A percentile compares a stretch with the other conserved stretches of the same genome.
phyloP scores from a whole-genome alignment of 148 eudicot genomes.

The Fagopyrum homotropicum region DNA sequence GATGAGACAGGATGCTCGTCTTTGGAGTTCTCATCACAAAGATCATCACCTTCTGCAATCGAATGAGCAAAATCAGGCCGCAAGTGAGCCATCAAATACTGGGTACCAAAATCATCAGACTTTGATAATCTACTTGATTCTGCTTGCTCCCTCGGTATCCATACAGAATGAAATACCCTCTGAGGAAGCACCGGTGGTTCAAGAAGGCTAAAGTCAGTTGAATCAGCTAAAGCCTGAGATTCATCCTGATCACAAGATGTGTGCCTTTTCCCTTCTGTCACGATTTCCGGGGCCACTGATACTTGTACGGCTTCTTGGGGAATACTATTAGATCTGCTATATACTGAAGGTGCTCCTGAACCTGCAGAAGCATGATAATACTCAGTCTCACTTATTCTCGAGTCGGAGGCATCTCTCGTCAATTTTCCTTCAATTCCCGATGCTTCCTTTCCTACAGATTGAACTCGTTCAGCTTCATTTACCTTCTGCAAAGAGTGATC shows the following conservation, averaged over 20 bases:
- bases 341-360: neutral
- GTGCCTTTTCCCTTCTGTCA: slow-evolving; percentile 15
- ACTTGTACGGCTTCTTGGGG: neutral
- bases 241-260: slow-evolving; percentile 33
- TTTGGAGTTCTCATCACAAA: slow-evolving; percentile 12
- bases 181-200: slow-evolving; percentile 53
- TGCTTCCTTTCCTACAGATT: slow-evolving; percentile 5
- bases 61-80: slow-evolving; percentile 27
- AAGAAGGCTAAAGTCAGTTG: slow-evolving; percentile 29
- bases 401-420: slow-evolving; percentile 11
- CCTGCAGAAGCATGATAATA: neutral
- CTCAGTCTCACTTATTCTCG: slow-evolving; percentile 11
- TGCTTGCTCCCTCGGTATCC: slow-evolving; percentile 72
- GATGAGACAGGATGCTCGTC: slow-evolving; percentile 10
- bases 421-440: neutral
- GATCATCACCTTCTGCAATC: slow-evolving; percentile 13
- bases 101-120: slow-evolving; percentile 81
- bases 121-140: slow-evolving; percentile 74
- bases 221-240: slow-evolving; percentile 17
- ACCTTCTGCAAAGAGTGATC: slow-evolving; percentile 1
- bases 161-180: slow-evolving; percentile 70
- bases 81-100: slow-evolving; percentile 58
- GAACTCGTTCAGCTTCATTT: slow-evolving; percentile 1
- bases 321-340: neutral
- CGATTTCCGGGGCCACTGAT: slow-evolving; percentile 3